Percentiles rank a stretch among this genome's conserved stretches.
These are phyloP conservation scores for Leccinum disarticulatum DNA, from an alignment of 768 basidiomycete genomes.

Conservation along the genomic window DNA sequence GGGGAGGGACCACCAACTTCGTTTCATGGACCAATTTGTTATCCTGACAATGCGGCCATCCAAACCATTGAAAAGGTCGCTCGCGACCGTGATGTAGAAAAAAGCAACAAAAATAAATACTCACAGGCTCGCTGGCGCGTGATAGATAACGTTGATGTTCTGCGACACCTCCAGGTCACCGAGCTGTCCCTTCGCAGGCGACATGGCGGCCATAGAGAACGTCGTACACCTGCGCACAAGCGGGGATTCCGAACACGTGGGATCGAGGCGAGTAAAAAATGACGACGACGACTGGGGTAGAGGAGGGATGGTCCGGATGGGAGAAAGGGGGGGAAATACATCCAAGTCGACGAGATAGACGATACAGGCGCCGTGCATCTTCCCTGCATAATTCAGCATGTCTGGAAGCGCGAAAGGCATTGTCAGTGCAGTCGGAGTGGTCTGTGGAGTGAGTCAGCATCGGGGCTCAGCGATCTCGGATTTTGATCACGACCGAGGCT, in stretches of 20 bases:
- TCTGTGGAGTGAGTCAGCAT: background rate
- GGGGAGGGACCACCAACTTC: background rate
- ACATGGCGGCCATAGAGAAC: conserved; percentile 37
- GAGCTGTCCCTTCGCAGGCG: conserved; percentile 31
- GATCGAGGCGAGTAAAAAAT: background rate
- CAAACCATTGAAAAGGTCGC: background rate
- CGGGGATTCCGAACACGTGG: background rate
- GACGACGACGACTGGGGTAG: background rate
- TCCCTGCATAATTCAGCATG: conserved; percentile 41
- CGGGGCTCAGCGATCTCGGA: background rate
- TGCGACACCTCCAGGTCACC: conserved; percentile 42
- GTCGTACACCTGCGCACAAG: conserved; percentile 39
- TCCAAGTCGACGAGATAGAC: conserved; percentile 50
- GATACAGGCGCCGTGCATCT: conserved; percentile 43
- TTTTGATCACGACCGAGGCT: background rate
- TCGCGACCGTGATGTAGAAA: background rate
- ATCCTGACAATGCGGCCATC: background rate
- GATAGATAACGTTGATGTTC: conserved; percentile 45
- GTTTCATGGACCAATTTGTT: background rate
- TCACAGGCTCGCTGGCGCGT: conserved; percentile 41
- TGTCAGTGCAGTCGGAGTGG: background rate
- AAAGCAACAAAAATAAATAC: conserved; percentile 12
- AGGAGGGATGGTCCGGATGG: background rate
- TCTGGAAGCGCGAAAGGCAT: conserved; percentile 34
- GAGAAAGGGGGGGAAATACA: background rate